Conservation (phyloP, 2,329 filamentous ascomycete genomes). For the Pyricularia pennisetigena region DNA sequence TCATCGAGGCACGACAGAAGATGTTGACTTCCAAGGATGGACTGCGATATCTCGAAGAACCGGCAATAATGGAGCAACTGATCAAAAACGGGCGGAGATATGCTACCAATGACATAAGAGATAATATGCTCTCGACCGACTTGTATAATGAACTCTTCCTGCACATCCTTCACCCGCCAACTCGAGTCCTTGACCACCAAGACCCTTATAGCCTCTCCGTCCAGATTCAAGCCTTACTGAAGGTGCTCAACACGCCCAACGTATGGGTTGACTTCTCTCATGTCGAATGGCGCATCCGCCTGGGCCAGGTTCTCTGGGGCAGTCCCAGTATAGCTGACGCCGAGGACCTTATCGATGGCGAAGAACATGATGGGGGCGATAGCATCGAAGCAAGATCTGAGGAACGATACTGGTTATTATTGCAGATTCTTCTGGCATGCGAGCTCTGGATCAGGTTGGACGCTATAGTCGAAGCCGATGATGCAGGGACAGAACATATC, state of each 20-base stretch:
- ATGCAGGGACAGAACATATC: conserved; percentile 40
- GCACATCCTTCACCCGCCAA: conserved; percentile 47
- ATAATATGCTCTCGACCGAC: conserved; percentile 40
- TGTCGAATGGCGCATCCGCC: conserved; percentile 64
- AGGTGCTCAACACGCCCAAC: conserved; percentile 52
- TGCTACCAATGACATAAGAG: conserved; percentile 38
- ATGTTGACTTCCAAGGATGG: conserved; percentile 43
- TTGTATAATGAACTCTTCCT: conserved; percentile 55
- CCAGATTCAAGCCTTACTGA: conserved; percentile 59
- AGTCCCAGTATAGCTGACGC: conserved; percentile 16
- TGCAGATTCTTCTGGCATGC: conserved; percentile 55
- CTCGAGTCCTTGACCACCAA: conserved; percentile 42
- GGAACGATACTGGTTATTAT: conserved; percentile 56
- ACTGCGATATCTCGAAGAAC: conserved; percentile 46
- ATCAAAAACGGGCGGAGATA: conserved; percentile 46
- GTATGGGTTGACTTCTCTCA: conserved; percentile 68
- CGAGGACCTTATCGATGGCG: neutral
- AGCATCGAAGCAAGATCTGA: conserved; percentile 42
- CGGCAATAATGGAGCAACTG: conserved; percentile 47
- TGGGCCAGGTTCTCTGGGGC: conserved; percentile 63
- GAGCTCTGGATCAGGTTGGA: conserved; percentile 58
- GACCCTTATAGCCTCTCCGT: conserved; percentile 56
- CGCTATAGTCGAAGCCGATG: conserved; percentile 50
- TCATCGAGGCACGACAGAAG: conserved; percentile 47
- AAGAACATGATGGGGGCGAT: conserved; percentile 28